A percentile compares a stretch with the other conserved stretches of the same genome.
Conservation (phyloP, 148 eudicot species). For the Rhododendron henanense region DNA sequence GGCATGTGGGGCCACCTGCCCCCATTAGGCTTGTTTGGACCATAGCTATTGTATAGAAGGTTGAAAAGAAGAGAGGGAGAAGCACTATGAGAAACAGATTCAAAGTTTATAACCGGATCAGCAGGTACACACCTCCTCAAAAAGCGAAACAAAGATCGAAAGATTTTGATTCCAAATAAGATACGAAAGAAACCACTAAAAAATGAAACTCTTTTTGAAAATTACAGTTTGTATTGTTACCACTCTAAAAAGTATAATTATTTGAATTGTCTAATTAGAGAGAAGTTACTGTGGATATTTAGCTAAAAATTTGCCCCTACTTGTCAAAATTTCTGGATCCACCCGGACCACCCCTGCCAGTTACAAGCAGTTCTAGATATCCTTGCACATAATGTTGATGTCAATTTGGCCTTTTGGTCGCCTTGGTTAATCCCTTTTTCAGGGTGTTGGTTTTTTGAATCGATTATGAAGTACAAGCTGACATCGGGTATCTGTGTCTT, state of each 20-base stretch:
- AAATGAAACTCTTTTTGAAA: not conserved
- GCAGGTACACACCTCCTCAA: not conserved
- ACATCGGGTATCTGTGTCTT: no score
- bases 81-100: not conserved
- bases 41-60: not conserved
- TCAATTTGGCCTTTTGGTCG: not conserved
- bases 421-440: not conserved
- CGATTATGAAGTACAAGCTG: not conserved
- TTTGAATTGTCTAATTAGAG: not conserved
- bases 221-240: not conserved
- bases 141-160: not conserved
- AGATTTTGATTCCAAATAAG: not conserved
- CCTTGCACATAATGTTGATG: not conserved
- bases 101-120: not conserved
- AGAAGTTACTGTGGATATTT: not conserved
- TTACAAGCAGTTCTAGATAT: slow-evolving; percentile 3
- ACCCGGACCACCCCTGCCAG: not conserved
- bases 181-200: no score
- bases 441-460: not conserved
- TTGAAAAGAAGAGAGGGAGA: not conserved
- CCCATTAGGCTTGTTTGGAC: not conserved
- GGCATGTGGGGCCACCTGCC: not conserved
- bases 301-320: not conserved
- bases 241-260: not conserved
- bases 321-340: not conserved